Base-by-base conservation (phyloP, 805 yeast genomes). In the Ogataea corticis region DNA sequence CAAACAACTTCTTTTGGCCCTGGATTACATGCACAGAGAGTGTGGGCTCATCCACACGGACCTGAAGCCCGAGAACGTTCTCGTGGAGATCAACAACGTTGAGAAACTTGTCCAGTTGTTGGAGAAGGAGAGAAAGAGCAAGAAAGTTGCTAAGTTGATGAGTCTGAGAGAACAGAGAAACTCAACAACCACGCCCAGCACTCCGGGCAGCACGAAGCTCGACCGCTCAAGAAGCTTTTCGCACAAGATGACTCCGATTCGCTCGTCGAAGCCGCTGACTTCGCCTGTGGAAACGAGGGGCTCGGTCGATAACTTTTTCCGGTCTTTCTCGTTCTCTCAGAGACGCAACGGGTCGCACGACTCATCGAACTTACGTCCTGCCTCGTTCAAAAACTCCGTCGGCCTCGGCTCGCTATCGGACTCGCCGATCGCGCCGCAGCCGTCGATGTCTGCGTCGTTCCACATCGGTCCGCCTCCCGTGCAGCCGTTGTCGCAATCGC, bases 41-140 rank as follows among this genome's bases (percentile, higher is more conserved):
- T 82, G 87, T 61, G 86, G 86, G 2, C 69, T 83, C 10, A 82
- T 83, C 33, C 92, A 85, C 63, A 79, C 91, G 11, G 91, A 85
- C 60, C 71, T 85, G 41, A 85, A 85, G 62, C 90, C 91, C 2
- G 91, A 85, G 57, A 86, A 86, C 64, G 76, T 81, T 3, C 62
- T 78, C 34, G 71, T 79, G 33, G 80, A 77, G 51, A 75, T 81
- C 27, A 70, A 72, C 44, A 78, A 79, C 51, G 80, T 78, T 38
- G 80, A 77, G 50, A 71, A 68, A 48, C 69, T 80, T 38, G 76
- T 80, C 33, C 62, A 68, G 36, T 40, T 69, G 40, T 59, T 76
- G 33, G 80, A 75, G 60, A 48, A 66, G 54, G 63, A 69, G 56
- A 45, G 63, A 19, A 58, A 51, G 41, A 52, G 50, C 35, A 57